Percentiles rank a stretch among this genome's conserved stretches.
These are phyloP conservation scores for Kuraishia ogatae DNA, from an alignment of 805 yeast species.

Conservation along the genomic window DNA sequence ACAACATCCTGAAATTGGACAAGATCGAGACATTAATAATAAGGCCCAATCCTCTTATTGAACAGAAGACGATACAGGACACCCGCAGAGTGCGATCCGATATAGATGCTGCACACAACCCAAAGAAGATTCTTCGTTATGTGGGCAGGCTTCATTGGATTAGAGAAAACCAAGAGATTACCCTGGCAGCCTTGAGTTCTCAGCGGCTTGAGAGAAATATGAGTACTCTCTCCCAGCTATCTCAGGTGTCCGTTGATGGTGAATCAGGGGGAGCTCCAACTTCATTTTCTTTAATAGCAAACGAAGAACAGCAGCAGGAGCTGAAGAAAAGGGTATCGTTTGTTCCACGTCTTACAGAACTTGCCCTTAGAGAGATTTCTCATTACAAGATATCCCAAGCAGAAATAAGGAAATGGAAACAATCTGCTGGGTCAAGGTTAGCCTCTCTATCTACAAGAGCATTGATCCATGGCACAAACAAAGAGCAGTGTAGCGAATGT, in stretches of 20 bases:
- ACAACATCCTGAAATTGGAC: conserved; percentile 38
- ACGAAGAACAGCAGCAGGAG: conserved; percentile 13
- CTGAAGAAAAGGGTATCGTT: conserved; percentile 12
- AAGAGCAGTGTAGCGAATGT: conserved; percentile 48
- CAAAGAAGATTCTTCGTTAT: conserved; percentile 10
- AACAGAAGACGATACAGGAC: conserved; percentile 10
- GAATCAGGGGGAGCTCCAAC: conserved; percentile 13
- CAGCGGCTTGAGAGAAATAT: conserved; percentile 19
- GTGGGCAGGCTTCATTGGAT: conserved; percentile 22
- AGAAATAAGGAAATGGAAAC: conserved; percentile 48
- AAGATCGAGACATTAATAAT: conserved; percentile 36
- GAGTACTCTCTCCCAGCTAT: conserved; percentile 13
- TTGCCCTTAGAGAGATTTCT: conserved; percentile 40
- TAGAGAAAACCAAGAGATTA: conserved; percentile 13
- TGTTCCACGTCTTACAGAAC: conserved; percentile 37
- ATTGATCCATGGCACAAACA: conserved; percentile 39
- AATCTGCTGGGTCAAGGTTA: conserved; percentile 31
- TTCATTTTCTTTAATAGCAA: conserved; percentile 8
- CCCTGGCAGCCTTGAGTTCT: conserved; percentile 12
- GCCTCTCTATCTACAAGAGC: conserved; percentile 42
- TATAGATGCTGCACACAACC: background rate
- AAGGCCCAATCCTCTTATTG: conserved; percentile 43
- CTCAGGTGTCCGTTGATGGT: no score
- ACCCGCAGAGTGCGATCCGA: background rate
- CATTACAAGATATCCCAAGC: conserved; percentile 42